Conservation (phyloP, 257 asterid genomes). For the Petrea volubilis region DNA sequence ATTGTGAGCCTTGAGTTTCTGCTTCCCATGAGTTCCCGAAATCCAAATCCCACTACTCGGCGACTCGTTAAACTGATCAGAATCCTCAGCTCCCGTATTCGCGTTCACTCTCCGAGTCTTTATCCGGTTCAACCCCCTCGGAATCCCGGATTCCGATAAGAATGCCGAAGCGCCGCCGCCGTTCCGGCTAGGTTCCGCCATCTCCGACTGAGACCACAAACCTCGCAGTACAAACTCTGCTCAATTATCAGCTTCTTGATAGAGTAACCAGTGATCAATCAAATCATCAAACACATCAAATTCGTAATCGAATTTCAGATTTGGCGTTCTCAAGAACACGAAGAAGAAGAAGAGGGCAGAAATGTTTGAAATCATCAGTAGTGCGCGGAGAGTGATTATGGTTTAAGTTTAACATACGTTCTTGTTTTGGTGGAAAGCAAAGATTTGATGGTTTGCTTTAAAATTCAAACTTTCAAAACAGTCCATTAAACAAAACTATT, state of each 20-base stretch:
- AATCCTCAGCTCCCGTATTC: slow-evolving; percentile 47
- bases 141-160: slow-evolving; percentile 61
- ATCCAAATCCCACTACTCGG: slow-evolving; percentile 43
- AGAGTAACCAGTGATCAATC: neutral
- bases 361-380: slow-evolving; percentile 21
- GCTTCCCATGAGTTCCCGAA: slow-evolving; percentile 49
- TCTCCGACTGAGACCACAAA: slow-evolving; percentile 24
- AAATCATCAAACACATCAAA: slow-evolving; percentile 5
- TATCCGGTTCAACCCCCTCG: slow-evolving; percentile 90
- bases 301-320: slow-evolving; percentile 20
- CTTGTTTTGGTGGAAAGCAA: neutral
- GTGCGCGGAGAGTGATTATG: slow-evolving; percentile 30
- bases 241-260: neutral
- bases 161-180: slow-evolving; percentile 39
- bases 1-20: slow-evolving; percentile 41
- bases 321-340: neutral
- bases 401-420: neutral
- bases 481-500: neutral
- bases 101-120: slow-evolving; percentile 66
- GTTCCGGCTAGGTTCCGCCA: slow-evolving; percentile 65
- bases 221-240: slow-evolving; percentile 4
- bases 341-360: neutral
- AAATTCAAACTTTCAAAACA: slow-evolving; percentile 13
- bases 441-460: neutral
- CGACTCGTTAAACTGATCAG: slow-evolving; percentile 54